Evolutionary conservation across 2,329 filamentous ascomycete species (phyloP).

Genomic region (Tetracladium maxilliforme): DNA sequence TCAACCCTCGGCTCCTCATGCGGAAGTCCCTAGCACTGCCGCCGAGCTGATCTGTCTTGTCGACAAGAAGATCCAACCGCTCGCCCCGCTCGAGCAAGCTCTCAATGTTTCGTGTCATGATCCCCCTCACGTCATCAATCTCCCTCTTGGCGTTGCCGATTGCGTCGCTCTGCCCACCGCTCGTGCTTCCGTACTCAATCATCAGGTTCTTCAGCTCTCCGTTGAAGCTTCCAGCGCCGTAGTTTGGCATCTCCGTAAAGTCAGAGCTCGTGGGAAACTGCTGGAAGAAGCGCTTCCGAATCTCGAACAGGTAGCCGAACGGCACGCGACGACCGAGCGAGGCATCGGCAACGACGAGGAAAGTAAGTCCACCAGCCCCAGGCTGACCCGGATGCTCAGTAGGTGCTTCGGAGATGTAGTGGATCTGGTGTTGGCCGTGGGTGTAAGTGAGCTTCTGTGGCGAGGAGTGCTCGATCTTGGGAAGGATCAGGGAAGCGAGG

Average conservation of each 20-base stretch:
- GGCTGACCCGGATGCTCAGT: conserved; percentile 41
- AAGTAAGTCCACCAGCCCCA: conserved; percentile 72
- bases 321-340: conserved; percentile 75
- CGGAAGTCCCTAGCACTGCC: conserved; percentile 83
- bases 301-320: conserved; percentile 83
- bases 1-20: conserved; percentile 70
- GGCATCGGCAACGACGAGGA: conserved; percentile 75
- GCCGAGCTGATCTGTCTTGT: conserved; percentile 89
- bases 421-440: conserved; percentile 81
- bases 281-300: conserved; percentile 73
- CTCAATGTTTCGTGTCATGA: conserved; percentile 95
- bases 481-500: conserved; percentile 85
- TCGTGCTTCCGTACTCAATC: conserved; percentile 70
- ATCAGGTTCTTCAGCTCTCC: conserved; percentile 61
- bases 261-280: conserved; percentile 56
- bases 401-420: conserved; percentile 82
- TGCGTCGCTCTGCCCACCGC: conserved; percentile 63
- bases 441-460: conserved; percentile 90
- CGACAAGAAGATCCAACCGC: conserved; percentile 82
- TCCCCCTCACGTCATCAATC: conserved; percentile 82
- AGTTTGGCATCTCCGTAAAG: conserved; percentile 68
- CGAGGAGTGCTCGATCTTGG: conserved; percentile 72
- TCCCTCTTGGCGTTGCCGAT: conserved; percentile 72
- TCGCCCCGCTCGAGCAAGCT: conserved; percentile 79
- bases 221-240: conserved; percentile 85